These are phyloP conservation scores for Vickermania ingenoplastis DNA, from an alignment of 208 protist genomes.

Conservation along the genomic window DNA sequence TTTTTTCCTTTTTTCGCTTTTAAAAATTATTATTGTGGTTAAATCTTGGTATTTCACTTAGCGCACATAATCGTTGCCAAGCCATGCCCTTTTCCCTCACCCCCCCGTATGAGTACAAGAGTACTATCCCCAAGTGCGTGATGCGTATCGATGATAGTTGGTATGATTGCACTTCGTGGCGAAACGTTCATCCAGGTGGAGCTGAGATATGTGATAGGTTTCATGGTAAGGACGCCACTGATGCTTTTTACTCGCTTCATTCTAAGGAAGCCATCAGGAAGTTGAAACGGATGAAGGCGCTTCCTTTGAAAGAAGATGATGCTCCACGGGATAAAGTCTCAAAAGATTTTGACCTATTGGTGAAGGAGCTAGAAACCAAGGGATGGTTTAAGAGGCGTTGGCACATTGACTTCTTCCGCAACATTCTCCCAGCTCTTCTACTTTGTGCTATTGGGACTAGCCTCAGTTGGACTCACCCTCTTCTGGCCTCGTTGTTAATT, in stretches of 20 bases:
- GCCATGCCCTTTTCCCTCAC: constrained; percentile 56
- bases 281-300: constrained; percentile 66
- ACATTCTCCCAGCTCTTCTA: constrained; percentile 52
- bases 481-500: constrained; percentile 48
- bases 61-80: no score
- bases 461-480: constrained; percentile 40
- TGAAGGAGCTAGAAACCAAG: constrained; percentile 37
- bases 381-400: constrained; percentile 64
- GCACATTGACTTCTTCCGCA: constrained; percentile 51
- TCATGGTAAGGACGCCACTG: constrained; percentile 62
- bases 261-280: constrained; percentile 66
- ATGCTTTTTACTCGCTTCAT: constrained; percentile 74
- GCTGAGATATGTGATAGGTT: constrained; percentile 68
- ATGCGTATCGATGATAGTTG: constrained; percentile 67
- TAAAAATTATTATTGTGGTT: background rate
- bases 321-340: constrained; percentile 41
- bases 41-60: background rate
- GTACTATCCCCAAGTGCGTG: constrained; percentile 58
- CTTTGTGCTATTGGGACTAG: constrained; percentile 46
- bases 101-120: constrained; percentile 42
- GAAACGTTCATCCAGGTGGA: constrained; percentile 61
- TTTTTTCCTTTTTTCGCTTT: background rate
- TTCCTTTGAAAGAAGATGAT: constrained; percentile 55
- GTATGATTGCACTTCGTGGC: constrained; percentile 76
- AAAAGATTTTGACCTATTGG: constrained; percentile 49